phyloP scores from a whole-genome alignment of 2,329 filamentous ascomycete species.

The Hymenoscyphus repandus region DNA sequence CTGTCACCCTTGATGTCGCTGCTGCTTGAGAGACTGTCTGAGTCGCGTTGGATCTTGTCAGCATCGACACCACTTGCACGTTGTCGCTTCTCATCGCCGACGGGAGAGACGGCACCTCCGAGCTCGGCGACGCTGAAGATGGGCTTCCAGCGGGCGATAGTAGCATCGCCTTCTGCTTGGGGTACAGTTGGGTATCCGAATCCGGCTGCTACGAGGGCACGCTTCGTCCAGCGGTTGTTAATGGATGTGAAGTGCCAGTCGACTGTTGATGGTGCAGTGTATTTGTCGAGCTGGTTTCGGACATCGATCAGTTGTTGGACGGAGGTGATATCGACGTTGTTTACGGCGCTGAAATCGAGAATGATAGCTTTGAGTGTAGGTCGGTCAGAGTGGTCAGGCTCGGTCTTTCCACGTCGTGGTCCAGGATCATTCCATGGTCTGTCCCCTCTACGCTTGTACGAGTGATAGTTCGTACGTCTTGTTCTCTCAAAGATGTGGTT shows the following conservation, averaged over 20 bases:
- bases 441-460: constrained; percentile 64
- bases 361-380: constrained; percentile 84
- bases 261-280: constrained; percentile 72
- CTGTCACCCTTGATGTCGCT: constrained; percentile 16
- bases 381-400: constrained; percentile 43
- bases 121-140: constrained; percentile 92
- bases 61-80: constrained; percentile 25
- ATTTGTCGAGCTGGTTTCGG: constrained; percentile 86
- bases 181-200: constrained; percentile 73
- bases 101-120: constrained; percentile 55
- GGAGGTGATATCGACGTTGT: constrained; percentile 89
- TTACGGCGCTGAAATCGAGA: constrained; percentile 87
- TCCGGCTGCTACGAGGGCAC: constrained; percentile 77
- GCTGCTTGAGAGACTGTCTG: constrained; percentile 13
- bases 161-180: constrained; percentile 6
- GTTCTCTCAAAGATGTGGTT: constrained; percentile 65
- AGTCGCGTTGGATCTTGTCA: constrained; percentile 23
- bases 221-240: constrained; percentile 92
- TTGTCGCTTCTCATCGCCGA: constrained; percentile 50
- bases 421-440: constrained; percentile 95
- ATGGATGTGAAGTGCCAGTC: constrained; percentile 97
- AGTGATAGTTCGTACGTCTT: constrained; percentile 66
- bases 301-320: constrained; percentile 91
- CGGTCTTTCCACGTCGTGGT: constrained; percentile 50
- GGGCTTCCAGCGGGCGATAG: constrained; percentile 72